Conservation (phyloP, 2,329 filamentous ascomycete genomes). For the Diaporthe sp. region DNA sequence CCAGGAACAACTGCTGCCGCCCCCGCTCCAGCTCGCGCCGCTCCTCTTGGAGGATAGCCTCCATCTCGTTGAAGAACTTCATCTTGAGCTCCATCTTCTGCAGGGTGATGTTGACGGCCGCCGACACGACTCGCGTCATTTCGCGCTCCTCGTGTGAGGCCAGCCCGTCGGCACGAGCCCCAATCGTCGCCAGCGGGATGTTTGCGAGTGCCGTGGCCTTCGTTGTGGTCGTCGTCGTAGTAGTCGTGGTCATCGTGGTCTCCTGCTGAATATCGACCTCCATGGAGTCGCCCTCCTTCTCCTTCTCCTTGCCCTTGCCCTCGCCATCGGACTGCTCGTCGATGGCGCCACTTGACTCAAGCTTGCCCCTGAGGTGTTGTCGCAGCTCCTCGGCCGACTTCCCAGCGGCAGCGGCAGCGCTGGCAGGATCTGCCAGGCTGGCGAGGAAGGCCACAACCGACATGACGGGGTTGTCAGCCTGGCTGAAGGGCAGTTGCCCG, state of each 20-base stretch:
- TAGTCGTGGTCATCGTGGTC: slow-evolving; percentile 58
- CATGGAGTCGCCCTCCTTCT: slow-evolving; percentile 68
- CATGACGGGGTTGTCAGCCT: slow-evolving; percentile 95
- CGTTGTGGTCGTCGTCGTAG: slow-evolving; percentile 59
- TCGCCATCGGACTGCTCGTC: slow-evolving; percentile 63
- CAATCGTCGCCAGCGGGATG: slow-evolving; percentile 86
- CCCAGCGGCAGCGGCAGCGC: slow-evolving; percentile 89
- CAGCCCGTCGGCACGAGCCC: slow-evolving; percentile 85
- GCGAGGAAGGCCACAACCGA: slow-evolving; percentile 96
- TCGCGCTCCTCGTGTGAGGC: slow-evolving; percentile 97
- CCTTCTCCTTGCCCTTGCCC: slow-evolving; percentile 65
- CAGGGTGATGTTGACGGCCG: slow-evolving; percentile 91
- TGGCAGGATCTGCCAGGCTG: slow-evolving; percentile 87
- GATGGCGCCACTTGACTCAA: slow-evolving; percentile 66
- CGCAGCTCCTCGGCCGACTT: slow-evolving; percentile 90
- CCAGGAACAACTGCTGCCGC: slow-evolving; percentile 92
- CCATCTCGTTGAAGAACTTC: slow-evolving; percentile 96
- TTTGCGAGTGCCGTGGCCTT: slow-evolving; percentile 70
- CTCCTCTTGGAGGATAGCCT: slow-evolving; percentile 90
- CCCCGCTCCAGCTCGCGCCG: slow-evolving; percentile 91
- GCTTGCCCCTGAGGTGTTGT: slow-evolving; percentile 79
- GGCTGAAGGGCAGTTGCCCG: slow-evolving; percentile 88
- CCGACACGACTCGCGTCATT: slow-evolving; percentile 92
- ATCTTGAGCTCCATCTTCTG: slow-evolving; percentile 97
- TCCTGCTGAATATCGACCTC: slow-evolving; percentile 69